Percentiles rank a stretch among this genome's conserved stretches.
These are phyloP conservation scores for Areca catechu DNA, from an alignment of 176 grass and related monocot species.

Conservation along the genomic window DNA sequence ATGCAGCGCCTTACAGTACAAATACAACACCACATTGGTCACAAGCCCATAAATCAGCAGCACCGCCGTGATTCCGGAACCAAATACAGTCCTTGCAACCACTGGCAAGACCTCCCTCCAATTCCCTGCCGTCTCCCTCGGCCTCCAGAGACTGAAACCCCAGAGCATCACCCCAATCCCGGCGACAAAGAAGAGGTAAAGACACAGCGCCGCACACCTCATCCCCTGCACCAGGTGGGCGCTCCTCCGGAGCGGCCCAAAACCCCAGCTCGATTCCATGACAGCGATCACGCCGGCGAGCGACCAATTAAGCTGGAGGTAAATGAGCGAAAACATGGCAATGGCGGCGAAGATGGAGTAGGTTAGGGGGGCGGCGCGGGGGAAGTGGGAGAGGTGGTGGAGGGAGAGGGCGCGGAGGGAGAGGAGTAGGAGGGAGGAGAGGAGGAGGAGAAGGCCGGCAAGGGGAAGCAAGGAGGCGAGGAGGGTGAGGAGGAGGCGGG, in stretches of 20 bases:
- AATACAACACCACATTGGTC: slow-evolving; percentile 21
- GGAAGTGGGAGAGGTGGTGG: neutral
- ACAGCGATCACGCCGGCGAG: slow-evolving; percentile 19
- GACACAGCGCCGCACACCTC: slow-evolving; percentile 9
- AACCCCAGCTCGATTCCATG: slow-evolving; percentile 18
- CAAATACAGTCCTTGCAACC: slow-evolving; percentile 13
- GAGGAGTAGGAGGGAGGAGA: slow-evolving; percentile 11
- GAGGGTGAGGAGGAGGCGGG: slow-evolving; percentile 13
- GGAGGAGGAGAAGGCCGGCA: neutral
- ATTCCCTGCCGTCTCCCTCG: neutral
- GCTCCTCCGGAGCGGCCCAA: slow-evolving; percentile 10
- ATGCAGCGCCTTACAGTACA: slow-evolving; percentile 33
- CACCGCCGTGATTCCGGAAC: slow-evolving; percentile 19
- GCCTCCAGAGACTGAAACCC: slow-evolving; percentile 1
- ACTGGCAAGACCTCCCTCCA: neutral
- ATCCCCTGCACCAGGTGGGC: slow-evolving; percentile 12
- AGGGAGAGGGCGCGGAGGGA: slow-evolving; percentile 13
- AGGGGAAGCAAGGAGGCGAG: slow-evolving; percentile 11
- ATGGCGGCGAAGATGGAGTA: slow-evolving; percentile 9
- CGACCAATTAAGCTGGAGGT: slow-evolving; percentile 9
- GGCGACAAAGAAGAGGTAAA: slow-evolving; percentile 11
- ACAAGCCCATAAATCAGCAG: slow-evolving; percentile 24
- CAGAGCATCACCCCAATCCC: slow-evolving; percentile 15
- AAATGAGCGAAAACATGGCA: neutral
- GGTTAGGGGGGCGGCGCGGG: neutral